Conservation (phyloP, 257 asterid genomes). For the Solanum megistacrolobum region DNA sequence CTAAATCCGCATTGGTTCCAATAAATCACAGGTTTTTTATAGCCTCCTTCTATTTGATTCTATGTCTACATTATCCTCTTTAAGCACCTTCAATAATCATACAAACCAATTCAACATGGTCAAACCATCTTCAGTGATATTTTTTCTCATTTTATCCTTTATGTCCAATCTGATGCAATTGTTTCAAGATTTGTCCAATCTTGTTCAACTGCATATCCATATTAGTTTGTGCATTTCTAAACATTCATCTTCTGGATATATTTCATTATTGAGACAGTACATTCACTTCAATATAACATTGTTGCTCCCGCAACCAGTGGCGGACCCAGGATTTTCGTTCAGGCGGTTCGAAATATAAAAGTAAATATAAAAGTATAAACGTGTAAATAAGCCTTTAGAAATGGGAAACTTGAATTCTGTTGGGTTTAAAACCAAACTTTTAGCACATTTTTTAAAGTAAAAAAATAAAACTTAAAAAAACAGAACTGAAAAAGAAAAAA, state of each 20-base stretch:
- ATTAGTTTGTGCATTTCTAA: background rate
- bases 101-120: background rate
- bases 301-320: background rate
- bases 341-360: too few relatives aligned
- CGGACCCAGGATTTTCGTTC: too few relatives aligned
- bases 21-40: background rate
- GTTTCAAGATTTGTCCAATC: background rate
- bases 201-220: background rate
- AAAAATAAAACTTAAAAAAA: too few relatives aligned
- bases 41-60: background rate
- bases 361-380: too few relatives aligned
- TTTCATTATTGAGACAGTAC: background rate
- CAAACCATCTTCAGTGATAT: background rate
- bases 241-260: background rate
- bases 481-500: too few relatives aligned
- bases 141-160: background rate
- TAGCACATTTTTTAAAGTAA: too few relatives aligned
- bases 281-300: background rate
- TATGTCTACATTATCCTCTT: background rate
- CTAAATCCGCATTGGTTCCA: background rate
- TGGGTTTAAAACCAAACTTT: too few relatives aligned
- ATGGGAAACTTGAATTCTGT: too few relatives aligned
- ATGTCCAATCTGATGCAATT: background rate
- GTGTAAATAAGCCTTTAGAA: too few relatives aligned
- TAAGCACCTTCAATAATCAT: background rate